Evolutionary conservation across 345 rosid species (phyloP).

Genomic region (Atalantia buxifolia): DNA sequence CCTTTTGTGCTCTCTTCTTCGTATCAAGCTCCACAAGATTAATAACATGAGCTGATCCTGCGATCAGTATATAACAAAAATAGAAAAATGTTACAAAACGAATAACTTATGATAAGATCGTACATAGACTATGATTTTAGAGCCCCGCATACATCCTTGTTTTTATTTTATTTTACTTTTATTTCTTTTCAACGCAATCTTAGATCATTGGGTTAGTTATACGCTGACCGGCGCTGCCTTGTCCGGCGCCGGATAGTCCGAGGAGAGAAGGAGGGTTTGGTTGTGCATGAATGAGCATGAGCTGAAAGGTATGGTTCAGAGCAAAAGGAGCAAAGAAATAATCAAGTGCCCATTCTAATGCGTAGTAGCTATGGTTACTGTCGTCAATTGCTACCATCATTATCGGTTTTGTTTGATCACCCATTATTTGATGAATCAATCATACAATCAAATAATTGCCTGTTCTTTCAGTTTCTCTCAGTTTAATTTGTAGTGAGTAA

Average conservation of each 20-base stretch:
- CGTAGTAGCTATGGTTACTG: slow-evolving; percentile 45
- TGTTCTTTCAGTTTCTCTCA: neutral
- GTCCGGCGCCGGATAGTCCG: slow-evolving; percentile 42
- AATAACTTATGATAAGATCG: too few relatives aligned
- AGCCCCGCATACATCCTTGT: too few relatives aligned
- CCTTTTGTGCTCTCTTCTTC: slow-evolving; percentile 22
- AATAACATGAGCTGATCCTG: slow-evolving; percentile 21
- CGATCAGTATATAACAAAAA: neutral
- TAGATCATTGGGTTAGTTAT: too few relatives aligned
- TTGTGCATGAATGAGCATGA: slow-evolving; percentile 48
- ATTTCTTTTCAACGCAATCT: too few relatives aligned
- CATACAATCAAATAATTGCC: neutral
- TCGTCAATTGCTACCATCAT: slow-evolving; percentile 53
- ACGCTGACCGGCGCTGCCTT: neutral
- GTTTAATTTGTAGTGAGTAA: neutral
- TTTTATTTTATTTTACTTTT: too few relatives aligned
- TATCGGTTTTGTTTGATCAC: slow-evolving; percentile 29
- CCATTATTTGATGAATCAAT: neutral
- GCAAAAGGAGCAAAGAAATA: slow-evolving; percentile 42
- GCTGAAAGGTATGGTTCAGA: slow-evolving; percentile 36
- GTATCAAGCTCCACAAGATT: slow-evolving; percentile 32
- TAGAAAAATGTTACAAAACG: neutral
- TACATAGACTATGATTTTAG: too few relatives aligned
- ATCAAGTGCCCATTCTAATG: slow-evolving; percentile 53
- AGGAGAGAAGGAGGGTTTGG: slow-evolving; percentile 22